Base-by-base conservation (phyloP, 2,329 filamentous ascomycete species). In the Xylaria sp. region DNA sequence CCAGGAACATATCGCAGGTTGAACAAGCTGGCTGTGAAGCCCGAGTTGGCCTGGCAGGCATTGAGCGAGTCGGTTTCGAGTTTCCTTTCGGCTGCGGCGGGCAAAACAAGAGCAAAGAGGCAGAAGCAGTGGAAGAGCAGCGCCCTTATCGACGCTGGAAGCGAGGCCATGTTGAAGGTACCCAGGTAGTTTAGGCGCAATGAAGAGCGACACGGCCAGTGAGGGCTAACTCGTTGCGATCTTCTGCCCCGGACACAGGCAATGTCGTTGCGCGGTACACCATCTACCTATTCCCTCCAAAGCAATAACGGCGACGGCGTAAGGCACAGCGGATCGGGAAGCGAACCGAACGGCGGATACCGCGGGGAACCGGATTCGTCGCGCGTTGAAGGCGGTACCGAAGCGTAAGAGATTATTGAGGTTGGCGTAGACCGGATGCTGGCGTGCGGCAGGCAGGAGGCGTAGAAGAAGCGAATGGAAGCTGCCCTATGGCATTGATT, bases 21-120 rank as follows among this genome's bases (percentile, higher is more conserved):
- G 83, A 95, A 94, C 59, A 92, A 83, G 61, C 88, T 91, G 60
- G 92, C 91, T 1, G 89, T 90, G 77, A 95, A 94, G 71, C 86
- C 88, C 42, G 89, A 92, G 77, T 92, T 89, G 62, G 83, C 80
- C 82, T 91, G 89, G 78, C 92, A 95, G 40, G 90, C 83, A 73
- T 88, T 89, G 63, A 94, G 84, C 58, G 91, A 92, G 70, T 84
- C 88, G 19, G 73, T 73, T 42, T 71, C 63, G 15, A 75, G 66
- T 40, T 71, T 67, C 14, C 61, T 61, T 46, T 71, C 67, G 33
- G 71, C 69, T 4, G 63, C 42, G 4, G 69, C 65, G 35, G 71
- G 69, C 19, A 72, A 37, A 57, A 73, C 63, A 33, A 71, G 25
- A 11, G 67, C 67, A 47, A 67, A 64, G 50, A 72, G 66, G 23